Percentiles rank a stretch among this genome's conserved stretches.
Evolutionary conservation across 2,329 filamentous ascomycete genomes (phyloP).

Genomic region (Talaromyces islandicus): DNA sequence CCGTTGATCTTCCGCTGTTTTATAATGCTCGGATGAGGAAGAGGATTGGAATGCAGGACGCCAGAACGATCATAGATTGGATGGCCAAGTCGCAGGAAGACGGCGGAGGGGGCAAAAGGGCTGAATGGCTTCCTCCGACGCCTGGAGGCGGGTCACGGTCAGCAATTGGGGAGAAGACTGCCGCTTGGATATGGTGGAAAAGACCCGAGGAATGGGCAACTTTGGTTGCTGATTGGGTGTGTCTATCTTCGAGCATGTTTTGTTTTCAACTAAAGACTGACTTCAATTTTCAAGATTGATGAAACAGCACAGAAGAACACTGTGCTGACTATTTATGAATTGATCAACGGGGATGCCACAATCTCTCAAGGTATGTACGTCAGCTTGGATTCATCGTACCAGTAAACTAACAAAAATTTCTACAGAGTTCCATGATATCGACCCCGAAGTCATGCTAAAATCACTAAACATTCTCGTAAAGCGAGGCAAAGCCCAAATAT

Average conservation of each 20-base stretch:
- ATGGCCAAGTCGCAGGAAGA: conserved; percentile 46
- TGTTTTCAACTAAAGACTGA: conserved; percentile 1
- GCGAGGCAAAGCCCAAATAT: conserved; percentile 86
- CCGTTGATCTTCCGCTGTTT: conserved; percentile 55
- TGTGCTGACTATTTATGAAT: conserved; percentile 88
- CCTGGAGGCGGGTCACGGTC: conserved; percentile 42
- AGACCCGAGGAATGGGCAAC: conserved; percentile 87
- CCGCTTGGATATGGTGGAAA: conserved; percentile 76
- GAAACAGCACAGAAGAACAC: conserved; percentile 80
- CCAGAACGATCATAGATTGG: conserved; percentile 49
- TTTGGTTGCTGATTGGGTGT: conserved; percentile 65
- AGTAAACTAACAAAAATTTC: conserved; percentile 2
- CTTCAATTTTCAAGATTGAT: conserved; percentile 50
- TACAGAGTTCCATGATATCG: conserved; percentile 83
- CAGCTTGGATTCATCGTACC: background rate
- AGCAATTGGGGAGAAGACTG: conserved; percentile 37
- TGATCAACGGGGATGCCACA: conserved; percentile 80
- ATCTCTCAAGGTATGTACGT: conserved; percentile 55
- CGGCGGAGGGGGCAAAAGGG: conserved; percentile 41
- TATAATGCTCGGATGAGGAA: conserved; percentile 40
- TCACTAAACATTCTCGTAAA: conserved; percentile 78
- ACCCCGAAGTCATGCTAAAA: conserved; percentile 71
- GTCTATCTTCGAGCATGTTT: conserved; percentile 19
- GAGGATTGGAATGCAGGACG: conserved; percentile 47
- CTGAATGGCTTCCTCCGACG: conserved; percentile 54